phyloP scores from a whole-genome alignment of 192 early-diverging fungal species.

The Nowakowskiella sp. region DNA sequence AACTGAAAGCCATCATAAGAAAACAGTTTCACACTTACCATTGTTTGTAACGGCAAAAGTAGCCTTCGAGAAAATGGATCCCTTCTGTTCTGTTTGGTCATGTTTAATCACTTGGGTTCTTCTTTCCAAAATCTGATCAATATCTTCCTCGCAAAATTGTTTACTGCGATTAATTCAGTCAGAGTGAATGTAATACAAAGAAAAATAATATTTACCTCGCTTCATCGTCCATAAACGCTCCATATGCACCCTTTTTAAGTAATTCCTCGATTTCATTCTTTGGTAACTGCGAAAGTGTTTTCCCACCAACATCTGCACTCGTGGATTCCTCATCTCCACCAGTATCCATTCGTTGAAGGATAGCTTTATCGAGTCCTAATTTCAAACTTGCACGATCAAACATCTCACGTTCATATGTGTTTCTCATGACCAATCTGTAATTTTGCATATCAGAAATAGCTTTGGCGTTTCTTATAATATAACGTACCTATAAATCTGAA shows the following conservation, averaged over 20 bases:
- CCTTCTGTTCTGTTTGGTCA: conserved; percentile 54
- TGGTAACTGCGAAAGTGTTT: conserved; percentile 24
- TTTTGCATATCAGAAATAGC: conserved; percentile 12
- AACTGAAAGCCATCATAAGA: background rate
- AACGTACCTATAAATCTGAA: conserved; percentile 49
- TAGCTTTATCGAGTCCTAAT: conserved; percentile 69
- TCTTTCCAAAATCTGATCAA: conserved; percentile 73
- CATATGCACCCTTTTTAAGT: conserved; percentile 83
- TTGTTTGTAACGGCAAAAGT: conserved; percentile 50
- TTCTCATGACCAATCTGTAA: conserved; percentile 66
- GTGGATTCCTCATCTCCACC: conserved; percentile 19
- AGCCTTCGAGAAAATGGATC: conserved; percentile 83
- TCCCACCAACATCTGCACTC: conserved; percentile 31
- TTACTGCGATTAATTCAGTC: conserved; percentile 22
- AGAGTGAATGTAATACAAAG: conserved; percentile 4
- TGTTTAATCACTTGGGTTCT: conserved; percentile 72
- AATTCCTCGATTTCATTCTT: conserved; percentile 78
- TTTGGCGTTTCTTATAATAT: too few relatives aligned
- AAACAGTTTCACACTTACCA: background rate
- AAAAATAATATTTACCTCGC: conserved; percentile 31
- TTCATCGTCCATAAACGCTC: conserved; percentile 77
- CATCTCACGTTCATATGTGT: conserved; percentile 85
- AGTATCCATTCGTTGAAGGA: conserved; percentile 67
- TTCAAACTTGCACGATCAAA: conserved; percentile 85
- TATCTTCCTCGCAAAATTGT: conserved; percentile 79